A percentile compares a stretch with the other conserved stretches of the same genome.
Conservation (phyloP, 1,284 basidiomycete species). For the Leccinum griseonigrum region DNA sequence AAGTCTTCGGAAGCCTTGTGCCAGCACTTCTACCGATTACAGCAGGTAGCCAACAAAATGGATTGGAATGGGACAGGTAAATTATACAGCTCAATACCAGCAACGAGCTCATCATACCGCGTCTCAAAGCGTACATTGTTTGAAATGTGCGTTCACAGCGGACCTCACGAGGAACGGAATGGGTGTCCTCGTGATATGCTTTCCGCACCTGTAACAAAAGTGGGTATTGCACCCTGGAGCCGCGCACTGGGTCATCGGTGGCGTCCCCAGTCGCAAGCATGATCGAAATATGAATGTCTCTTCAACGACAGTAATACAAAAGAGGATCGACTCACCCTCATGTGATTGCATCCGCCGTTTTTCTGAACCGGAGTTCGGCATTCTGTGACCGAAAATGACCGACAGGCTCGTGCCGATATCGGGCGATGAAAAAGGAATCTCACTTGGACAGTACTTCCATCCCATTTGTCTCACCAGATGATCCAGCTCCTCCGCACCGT, state of each 20-base stretch:
- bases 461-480: conserved; percentile 49
- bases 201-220: conserved; percentile 61
- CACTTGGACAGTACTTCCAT: conserved; percentile 54
- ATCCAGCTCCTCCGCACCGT: conserved; percentile 51
- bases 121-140: conserved; percentile 24
- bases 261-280: background rate
- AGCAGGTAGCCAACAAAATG: background rate
- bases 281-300: background rate
- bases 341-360: conserved; percentile 61
- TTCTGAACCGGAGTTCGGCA: conserved; percentile 60
- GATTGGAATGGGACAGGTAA: background rate
- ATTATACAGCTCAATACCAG: background rate
- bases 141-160: conserved; percentile 47
- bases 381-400: conserved; percentile 34
- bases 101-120: background rate
- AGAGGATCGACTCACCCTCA: conserved; percentile 45
- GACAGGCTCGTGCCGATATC: background rate
- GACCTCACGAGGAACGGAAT: conserved; percentile 40
- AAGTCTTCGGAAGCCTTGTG: background rate
- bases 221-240: conserved; percentile 59
- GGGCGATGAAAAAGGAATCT: background rate
- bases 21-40: background rate
- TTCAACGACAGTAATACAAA: background rate
- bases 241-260: conserved; percentile 41
- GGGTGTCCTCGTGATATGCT: conserved; percentile 47